These are phyloP conservation scores for Zancudomyces culisetae DNA, from an alignment of 371 early-diverging fungal species.

Conservation along the genomic window DNA sequence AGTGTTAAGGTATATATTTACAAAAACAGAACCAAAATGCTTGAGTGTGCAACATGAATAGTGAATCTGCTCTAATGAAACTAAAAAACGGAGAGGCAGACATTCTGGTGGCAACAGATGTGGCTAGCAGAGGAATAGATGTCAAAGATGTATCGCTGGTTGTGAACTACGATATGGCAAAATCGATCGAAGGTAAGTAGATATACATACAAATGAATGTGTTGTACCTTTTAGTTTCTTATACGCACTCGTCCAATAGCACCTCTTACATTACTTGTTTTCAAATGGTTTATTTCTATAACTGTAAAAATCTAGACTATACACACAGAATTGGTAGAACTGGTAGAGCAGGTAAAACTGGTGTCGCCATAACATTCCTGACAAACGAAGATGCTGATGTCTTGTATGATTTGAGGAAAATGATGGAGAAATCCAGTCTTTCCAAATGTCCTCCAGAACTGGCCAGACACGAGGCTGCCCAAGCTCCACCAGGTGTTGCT, in stretches of 20 bases:
- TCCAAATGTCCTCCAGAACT: constrained; percentile 74
- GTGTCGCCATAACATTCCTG: constrained; percentile 86
- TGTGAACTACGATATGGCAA: constrained; percentile 95
- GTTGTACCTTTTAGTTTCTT: too few relatives aligned
- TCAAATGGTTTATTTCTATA: constrained; percentile 3
- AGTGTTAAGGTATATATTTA: too few relatives aligned
- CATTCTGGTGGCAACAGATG: constrained; percentile 88
- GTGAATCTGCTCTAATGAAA: constrained; percentile 50
- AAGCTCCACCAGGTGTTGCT: constrained; percentile 24
- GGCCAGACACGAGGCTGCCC: constrained; percentile 66
- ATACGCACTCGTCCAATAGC: too few relatives aligned
- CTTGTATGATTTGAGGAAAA: constrained; percentile 71
- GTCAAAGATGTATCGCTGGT: constrained; percentile 92
- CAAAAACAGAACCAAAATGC: too few relatives aligned
- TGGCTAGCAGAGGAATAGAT: constrained; percentile 98
- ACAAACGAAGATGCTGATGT: constrained; percentile 66
- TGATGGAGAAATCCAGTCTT: constrained; percentile 60
- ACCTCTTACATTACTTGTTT: constrained; percentile 29
- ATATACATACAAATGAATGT: too few relatives aligned
- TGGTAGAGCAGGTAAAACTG: constrained; percentile 91
- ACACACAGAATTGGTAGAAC: constrained; percentile 97
- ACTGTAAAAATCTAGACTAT: constrained; percentile 35
- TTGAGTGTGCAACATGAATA: too few relatives aligned
- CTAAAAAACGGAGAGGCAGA: constrained; percentile 56
- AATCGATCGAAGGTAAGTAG: constrained; percentile 64